Conservation (phyloP, 495 filamentous ascomycete species). For the Podospora australis region DNA sequence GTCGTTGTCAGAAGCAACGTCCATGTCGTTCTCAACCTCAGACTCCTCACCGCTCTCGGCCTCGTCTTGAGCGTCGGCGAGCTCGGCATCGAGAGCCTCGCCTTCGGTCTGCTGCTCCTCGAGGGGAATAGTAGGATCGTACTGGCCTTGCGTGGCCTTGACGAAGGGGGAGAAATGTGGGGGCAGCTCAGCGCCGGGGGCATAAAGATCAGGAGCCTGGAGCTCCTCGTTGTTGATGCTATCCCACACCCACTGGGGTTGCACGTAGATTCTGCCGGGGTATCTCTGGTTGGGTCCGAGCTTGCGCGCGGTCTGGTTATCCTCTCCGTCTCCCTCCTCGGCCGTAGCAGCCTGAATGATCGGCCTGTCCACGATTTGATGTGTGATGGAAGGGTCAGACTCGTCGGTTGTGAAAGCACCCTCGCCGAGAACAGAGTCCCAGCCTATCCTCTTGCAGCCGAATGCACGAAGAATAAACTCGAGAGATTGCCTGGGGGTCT, state of each 20-base stretch:
- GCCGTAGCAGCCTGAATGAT: constrained; percentile 57
- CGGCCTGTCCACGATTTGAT: constrained; percentile 89
- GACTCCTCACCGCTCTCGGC: constrained; percentile 32
- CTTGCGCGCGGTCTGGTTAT: constrained; percentile 49
- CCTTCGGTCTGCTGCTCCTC: constrained; percentile 78
- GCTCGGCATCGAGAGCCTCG: constrained; percentile 60
- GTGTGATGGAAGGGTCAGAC: constrained; percentile 79
- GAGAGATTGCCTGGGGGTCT: constrained; percentile 82
- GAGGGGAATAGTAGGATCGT: constrained; percentile 79
- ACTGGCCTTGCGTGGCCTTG: constrained; percentile 71
- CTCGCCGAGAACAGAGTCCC: constrained; percentile 83
- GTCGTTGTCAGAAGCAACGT: constrained; percentile 34
- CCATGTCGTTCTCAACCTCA: constrained; percentile 39
- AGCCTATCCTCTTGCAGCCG: constrained; percentile 92
- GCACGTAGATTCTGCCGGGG: constrained; percentile 83
- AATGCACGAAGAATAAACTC: constrained; percentile 94
- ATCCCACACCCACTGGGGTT: constrained; percentile 99
- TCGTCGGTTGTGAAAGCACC: constrained; percentile 89
- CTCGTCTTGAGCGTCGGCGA: constrained; percentile 46
- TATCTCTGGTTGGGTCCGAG: constrained; percentile 58
- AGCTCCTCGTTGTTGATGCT: constrained; percentile 84
- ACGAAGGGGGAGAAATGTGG: constrained; percentile 97
- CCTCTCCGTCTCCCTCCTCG: constrained; percentile 49
- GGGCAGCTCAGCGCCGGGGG: constrained; percentile 79
- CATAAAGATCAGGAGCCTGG: constrained; percentile 81